Conservation (phyloP, 1,284 basidiomycete species). For the Omphalotus olearius region DNA sequence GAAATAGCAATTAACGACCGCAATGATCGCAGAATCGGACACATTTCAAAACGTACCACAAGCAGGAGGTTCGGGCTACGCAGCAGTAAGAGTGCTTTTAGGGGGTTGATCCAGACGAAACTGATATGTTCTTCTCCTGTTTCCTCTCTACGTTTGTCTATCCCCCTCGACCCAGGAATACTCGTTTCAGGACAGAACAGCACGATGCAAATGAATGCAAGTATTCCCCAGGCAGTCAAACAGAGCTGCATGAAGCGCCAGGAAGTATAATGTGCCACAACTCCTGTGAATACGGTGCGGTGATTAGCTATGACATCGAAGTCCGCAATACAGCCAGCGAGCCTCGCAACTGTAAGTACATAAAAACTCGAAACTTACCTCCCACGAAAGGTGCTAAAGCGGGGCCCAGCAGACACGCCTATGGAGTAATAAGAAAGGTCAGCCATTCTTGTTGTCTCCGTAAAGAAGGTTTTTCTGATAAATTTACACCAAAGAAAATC, state of each 20-base stretch:
- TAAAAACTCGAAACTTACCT: slow-evolving; percentile 12
- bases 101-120: slow-evolving; percentile 56
- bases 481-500: slow-evolving; percentile 50
- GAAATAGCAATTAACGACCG: background rate
- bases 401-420: slow-evolving; percentile 42
- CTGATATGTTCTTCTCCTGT: slow-evolving; percentile 25
- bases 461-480: background rate
- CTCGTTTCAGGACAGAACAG: slow-evolving; percentile 70
- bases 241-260: slow-evolving; percentile 68
- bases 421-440: background rate
- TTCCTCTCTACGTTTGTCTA: slow-evolving; percentile 31
- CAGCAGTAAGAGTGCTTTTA: slow-evolving; percentile 47
- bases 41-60: slow-evolving; percentile 41
- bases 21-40: background rate
- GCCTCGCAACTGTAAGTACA: background rate
- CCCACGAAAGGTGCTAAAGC: slow-evolving; percentile 36
- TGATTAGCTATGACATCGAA: background rate
- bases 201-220: slow-evolving; percentile 41
- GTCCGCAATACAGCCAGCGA: slow-evolving; percentile 33
- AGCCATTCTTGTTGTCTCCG: too few relatives aligned
- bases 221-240: slow-evolving; percentile 40
- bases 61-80: slow-evolving; percentile 55
- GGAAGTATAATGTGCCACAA: slow-evolving; percentile 42
- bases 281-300: slow-evolving; percentile 1
- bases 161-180: slow-evolving; percentile 43